A percentile compares a stretch with the other conserved stretches of the same genome.
Conservation (phyloP, 805 yeast species). For the Candida ortonii region DNA sequence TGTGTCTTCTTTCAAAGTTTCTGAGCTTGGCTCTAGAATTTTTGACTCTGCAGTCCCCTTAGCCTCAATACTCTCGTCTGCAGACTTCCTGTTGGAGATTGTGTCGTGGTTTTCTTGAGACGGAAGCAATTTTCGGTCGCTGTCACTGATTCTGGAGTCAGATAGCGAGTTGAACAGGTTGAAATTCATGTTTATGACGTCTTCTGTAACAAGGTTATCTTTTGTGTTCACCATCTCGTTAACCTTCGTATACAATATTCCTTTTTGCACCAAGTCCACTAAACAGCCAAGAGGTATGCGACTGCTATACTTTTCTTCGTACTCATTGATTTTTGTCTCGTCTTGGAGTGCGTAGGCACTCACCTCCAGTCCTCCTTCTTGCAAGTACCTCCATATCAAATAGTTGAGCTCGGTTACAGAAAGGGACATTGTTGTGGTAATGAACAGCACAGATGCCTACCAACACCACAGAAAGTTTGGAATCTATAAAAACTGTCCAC, state of each 20-base stretch:
- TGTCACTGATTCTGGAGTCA: conserved; percentile 4
- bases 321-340: conserved; percentile 59
- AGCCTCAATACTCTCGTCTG: too few species aligned
- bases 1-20: background rate
- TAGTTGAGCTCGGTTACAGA: conserved; percentile 85
- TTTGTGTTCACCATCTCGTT: conserved; percentile 47
- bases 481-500: background rate
- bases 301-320: conserved; percentile 48
- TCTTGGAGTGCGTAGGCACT: conserved; percentile 79
- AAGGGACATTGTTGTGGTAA: conserved; percentile 61
- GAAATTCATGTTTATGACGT: conserved; percentile 35
- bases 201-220: conserved; percentile 20
- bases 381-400: conserved; percentile 87
- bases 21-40: background rate
- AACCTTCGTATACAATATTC: conserved; percentile 72
- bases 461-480: too few species aligned
- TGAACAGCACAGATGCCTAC: background rate
- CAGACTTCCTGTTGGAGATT: too few species aligned
- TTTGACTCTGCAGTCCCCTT: too few species aligned
- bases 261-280: conserved; percentile 81
- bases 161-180: conserved; percentile 54
- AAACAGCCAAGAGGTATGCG: conserved; percentile 75
- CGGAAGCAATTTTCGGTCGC: conserved; percentile 11
- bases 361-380: conserved; percentile 76
- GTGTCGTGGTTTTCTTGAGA: too few species aligned